phyloP scores from a whole-genome alignment of 805 yeast genomes.

The Sugiyamaella boreocaroliniensis region DNA sequence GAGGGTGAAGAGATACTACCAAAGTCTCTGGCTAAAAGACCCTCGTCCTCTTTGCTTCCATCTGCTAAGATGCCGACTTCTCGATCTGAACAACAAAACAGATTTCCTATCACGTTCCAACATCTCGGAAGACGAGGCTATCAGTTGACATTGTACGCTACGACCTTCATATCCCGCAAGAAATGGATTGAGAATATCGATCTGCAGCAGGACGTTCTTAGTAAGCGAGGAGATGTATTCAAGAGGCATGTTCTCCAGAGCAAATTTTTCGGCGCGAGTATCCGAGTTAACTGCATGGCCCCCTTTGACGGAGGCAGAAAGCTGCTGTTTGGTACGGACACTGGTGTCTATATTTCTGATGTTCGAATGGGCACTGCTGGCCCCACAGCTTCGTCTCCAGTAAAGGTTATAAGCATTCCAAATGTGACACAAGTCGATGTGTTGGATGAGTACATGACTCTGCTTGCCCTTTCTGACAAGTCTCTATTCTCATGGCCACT shows the following conservation, averaged over 20 bases:
- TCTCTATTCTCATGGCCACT: constrained; percentile 70
- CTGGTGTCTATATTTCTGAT: constrained; percentile 81
- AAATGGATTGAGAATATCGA: constrained; percentile 74
- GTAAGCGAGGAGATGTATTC: constrained; percentile 70
- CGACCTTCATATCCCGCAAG: constrained; percentile 53
- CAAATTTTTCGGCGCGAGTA: constrained; percentile 62
- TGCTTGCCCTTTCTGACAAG: constrained; percentile 77
- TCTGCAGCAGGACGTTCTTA: constrained; percentile 68
- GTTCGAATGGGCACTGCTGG: constrained; percentile 46
- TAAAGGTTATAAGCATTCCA: constrained; percentile 62
- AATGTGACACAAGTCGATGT: constrained; percentile 87
- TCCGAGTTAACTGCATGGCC: constrained; percentile 82
- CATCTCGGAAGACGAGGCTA: constrained; percentile 46
- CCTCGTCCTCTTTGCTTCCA: constrained; percentile 27
- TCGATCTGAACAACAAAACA: constrained; percentile 16
- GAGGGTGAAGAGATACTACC: constrained; percentile 75
- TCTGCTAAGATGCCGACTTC: constrained; percentile 25
- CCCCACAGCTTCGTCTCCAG: constrained; percentile 41
- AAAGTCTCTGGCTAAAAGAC: constrained; percentile 31
- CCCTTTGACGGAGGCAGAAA: constrained; percentile 94
- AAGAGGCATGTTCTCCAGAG: constrained; percentile 70
- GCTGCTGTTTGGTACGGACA: constrained; percentile 82
- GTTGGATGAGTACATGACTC: constrained; percentile 79
- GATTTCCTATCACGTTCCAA: constrained; percentile 42
- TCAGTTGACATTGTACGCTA: constrained; percentile 37